These are phyloP conservation scores for Camellia lanceoleosa DNA, from an alignment of 148 eudicot genomes.

Conservation along the genomic window DNA sequence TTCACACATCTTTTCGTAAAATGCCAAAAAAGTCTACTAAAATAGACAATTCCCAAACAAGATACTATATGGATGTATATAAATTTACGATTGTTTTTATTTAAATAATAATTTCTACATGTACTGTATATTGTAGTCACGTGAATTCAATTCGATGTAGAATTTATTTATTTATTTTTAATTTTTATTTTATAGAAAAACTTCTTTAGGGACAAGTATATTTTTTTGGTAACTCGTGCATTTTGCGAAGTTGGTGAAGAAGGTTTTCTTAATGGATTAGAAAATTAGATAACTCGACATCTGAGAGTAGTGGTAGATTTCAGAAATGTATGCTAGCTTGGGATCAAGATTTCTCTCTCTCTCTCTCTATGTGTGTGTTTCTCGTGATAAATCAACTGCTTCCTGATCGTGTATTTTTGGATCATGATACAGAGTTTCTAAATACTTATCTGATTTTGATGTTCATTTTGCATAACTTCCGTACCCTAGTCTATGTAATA, in stretches of 20 bases:
- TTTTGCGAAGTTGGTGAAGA: background rate
- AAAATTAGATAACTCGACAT: background rate
- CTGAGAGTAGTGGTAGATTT: background rate
- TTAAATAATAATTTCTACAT: background rate
- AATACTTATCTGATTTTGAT: background rate
- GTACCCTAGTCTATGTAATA: background rate
- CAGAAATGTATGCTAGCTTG: background rate
- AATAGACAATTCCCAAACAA: too few species aligned
- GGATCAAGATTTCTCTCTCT: background rate
- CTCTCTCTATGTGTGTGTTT: background rate
- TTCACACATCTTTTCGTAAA: too few species aligned
- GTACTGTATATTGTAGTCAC: background rate
- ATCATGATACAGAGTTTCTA: background rate
- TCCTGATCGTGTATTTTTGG: background rate
- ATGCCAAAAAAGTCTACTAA: too few species aligned
- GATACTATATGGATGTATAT: background rate
- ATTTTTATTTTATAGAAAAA: background rate
- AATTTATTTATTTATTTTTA: background rate
- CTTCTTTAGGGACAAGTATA: background rate
- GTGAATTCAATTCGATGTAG: background rate
- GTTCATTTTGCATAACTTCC: background rate
- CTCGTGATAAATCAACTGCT: background rate
- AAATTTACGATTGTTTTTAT: background rate
- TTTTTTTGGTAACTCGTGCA: background rate
- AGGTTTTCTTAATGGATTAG: background rate